Base-by-base conservation (phyloP, 208 protist species). In the Trypanosoma scelopori region DNA sequence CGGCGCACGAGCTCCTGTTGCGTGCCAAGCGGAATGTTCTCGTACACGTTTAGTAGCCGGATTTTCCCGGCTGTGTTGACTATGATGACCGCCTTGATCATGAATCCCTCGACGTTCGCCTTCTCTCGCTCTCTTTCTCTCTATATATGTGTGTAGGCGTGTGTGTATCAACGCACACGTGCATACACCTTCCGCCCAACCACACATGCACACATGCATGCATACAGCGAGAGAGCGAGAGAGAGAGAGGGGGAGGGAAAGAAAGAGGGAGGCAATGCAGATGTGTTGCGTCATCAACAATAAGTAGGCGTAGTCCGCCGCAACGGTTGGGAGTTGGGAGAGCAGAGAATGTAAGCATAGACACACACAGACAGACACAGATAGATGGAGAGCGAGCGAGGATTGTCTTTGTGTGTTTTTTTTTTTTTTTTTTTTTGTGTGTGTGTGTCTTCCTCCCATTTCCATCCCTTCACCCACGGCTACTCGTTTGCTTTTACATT, bases 1-100 rank as follows among this genome's bases (percentile, higher is more conserved):
- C 97, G 91, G 42, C 81, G 79, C 30, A 99, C 84, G 23, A 99
- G 75, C 66, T 94, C 68, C 80, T 99, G 86, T 71, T 95, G 90
- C 66, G 73, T 0, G 5, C 50, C 59, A 39, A 79, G 59, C 32
- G 72, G 69, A 43, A 90, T 84, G 18, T 79, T 88, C 55, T 98
- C 89, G 62, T 98, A 99, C 55, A 98, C 98, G 74, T 98, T 98
- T 7, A 91, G 65, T 25, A 99, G 78, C 7, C 98, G 92, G 13
- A 98, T 86, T 81, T 99, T 99, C 58, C 98, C 98, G 39, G 97
- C 87, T 42, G 97, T 98, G 73, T 99, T 99, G 55, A 99, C 94
- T 55, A 99, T 96, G 45, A 99, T 74, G 15, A 99, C 94, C 20
- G 89, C 88, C 57, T 97, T 97, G 69, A 99, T 99, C 97, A 98